A percentile compares a stretch with the other conserved stretches of the same genome.
These are phyloP conservation scores for Plasmodium cynomolgi DNA, from an alignment of 169 alveolate genomes.

Conservation along the genomic window DNA sequence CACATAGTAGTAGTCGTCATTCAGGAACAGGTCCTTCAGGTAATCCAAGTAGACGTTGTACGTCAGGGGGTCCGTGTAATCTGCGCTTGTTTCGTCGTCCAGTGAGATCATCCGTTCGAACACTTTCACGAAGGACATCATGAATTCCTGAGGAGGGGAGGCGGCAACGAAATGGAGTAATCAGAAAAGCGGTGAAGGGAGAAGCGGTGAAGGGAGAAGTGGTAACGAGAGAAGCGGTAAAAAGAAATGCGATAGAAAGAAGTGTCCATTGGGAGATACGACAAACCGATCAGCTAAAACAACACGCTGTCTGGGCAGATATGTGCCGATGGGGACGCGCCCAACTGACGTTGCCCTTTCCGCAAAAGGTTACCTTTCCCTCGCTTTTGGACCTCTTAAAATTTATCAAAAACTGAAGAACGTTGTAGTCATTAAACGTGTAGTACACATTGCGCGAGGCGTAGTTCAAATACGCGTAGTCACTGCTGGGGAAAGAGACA, in stretches of 20 bases:
- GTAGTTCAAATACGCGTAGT: conserved; percentile 47
- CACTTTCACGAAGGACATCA: conserved; percentile 49
- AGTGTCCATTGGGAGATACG: neutral
- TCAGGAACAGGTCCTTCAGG: conserved; percentile 45
- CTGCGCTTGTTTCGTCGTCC: conserved; percentile 15
- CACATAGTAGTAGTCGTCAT: conserved; percentile 63
- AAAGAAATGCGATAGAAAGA: too few species aligned
- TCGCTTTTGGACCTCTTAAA: conserved; percentile 53
- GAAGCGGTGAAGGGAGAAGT: neutral
- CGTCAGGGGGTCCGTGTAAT: conserved; percentile 43
- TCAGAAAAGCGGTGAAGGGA: neutral
- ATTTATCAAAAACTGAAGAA: conserved; percentile 58
- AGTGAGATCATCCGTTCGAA: conserved; percentile 39
- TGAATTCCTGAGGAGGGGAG: conserved; percentile 44
- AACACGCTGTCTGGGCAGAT: neutral
- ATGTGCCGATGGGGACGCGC: neutral
- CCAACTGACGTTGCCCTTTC: neutral
- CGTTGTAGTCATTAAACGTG: conserved; percentile 57
- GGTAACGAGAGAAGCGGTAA: neutral
- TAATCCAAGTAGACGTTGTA: conserved; percentile 34
- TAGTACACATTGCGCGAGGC: conserved; percentile 26
- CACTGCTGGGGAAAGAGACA: neutral
- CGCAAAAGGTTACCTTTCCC: conserved; percentile 28
- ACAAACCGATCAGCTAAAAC: too few species aligned
- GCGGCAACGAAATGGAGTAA: neutral